Percentiles rank a stretch among this genome's conserved stretches.
phyloP scores from a whole-genome alignment of 495 filamentous ascomycete genomes.

The Thermothielavioides terrestris region DNA sequence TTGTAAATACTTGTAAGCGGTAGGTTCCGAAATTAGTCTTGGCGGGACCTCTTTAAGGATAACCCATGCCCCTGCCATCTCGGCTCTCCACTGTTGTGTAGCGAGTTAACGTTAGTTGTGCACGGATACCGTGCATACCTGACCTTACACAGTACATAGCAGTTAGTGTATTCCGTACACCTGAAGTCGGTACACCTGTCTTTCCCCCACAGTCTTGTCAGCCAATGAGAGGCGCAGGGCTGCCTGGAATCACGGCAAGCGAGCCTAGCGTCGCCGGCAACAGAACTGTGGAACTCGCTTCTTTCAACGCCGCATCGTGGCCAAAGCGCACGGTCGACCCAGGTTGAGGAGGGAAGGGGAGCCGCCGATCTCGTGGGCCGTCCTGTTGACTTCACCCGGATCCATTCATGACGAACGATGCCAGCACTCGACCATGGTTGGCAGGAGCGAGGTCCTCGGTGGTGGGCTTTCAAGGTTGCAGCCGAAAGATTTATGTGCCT shows the following conservation, averaged over 20 bases:
- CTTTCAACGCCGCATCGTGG: not conserved
- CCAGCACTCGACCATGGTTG: not conserved
- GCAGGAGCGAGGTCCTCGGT: not conserved
- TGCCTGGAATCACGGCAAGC: constrained; percentile 25
- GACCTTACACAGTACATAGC: too few species aligned
- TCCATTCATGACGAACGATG: not conserved
- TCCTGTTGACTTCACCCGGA: not conserved
- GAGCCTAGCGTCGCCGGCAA: constrained; percentile 21
- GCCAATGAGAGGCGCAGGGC: constrained; percentile 19
- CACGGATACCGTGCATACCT: too few species aligned
- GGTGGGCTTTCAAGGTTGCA: constrained; percentile 3
- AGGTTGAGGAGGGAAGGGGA: not conserved
- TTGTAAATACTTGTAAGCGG: too few species aligned
- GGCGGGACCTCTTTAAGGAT: too few species aligned
- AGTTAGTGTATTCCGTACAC: too few species aligned
- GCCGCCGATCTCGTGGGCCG: not conserved
- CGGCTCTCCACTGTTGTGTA: constrained; percentile 1
- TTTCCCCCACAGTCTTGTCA: constrained; percentile 18
- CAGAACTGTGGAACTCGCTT: too few species aligned
- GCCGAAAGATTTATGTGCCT: constrained; percentile 4
- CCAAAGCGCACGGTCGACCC: too few species aligned
- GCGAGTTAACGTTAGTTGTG: too few species aligned
- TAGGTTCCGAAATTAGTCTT: too few species aligned
- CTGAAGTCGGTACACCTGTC: too few species aligned
- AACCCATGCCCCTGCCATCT: constrained; percentile 8